Evolutionary conservation across 129 eudicot genomes (phyloP), one percentile per base, ranked within the genome.

Genomic region (Artemisia tridentata): DNA sequence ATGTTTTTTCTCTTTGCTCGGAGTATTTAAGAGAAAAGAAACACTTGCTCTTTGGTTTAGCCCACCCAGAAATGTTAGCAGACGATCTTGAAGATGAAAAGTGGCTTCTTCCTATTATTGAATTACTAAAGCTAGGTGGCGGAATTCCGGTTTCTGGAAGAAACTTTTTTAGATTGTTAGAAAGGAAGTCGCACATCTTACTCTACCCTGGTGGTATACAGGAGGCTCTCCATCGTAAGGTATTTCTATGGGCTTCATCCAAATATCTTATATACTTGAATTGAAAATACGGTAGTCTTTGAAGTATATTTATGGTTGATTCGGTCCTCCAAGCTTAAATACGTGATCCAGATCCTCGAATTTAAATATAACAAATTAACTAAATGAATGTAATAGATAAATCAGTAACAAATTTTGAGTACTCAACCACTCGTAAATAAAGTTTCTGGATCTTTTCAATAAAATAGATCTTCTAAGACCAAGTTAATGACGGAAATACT

Each of bases 11-110:
- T 15, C 63, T 93, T 16, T 67, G 88, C 31, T 64, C 65, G n/a
- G 86, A 79, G 72, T 90, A 82, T 76, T 72, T 93, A 71, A 71
- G 58, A 78, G 88, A 87, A 71, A 89, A 84, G 76, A 86, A 84
- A 27, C 64, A 27, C 31, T 43, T 57, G 51, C 59, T 78, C 55
- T 76, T 70, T 78, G 77, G 77, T 54, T 64, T 71, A 78, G 43
- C 72, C 20, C 81, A 78, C 72, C 81, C 81, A 0, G 67, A 71
- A 2, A n/a, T 71, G 29, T 78, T 45, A 27, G 25, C 47, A 7
- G 6, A 21, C 15, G 23, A 71, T 27, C 38, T 18, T 13, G 50
- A 46, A 56, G 41, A 51, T 5, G 66, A 71, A 18, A 18, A 17
- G 38, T 2, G 54, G 29, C 9, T 54, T 52, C 21, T 63, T 63